Base-by-base conservation (phyloP, 164 flowering plant species). In the Euptelea pleiosperma region DNA sequence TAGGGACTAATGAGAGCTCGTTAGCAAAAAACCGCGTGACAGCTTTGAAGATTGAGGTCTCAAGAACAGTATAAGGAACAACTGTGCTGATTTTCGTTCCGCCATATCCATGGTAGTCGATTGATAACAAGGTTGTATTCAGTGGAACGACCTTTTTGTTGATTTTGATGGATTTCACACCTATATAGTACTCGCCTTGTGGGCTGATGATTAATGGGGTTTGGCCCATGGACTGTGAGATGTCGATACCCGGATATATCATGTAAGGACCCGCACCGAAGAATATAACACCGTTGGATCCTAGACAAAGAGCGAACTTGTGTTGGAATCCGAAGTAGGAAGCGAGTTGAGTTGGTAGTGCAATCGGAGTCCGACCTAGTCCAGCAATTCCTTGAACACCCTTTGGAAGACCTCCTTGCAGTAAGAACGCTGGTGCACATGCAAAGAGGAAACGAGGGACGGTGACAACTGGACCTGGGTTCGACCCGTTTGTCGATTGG, bases 341-440 rank as follows among this genome's bases (percentile, higher is more conserved):
- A 4, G 73, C 60, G 3, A 77, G 59, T 47, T 73, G 73, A 1
- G 57, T 36, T 4, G 80, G 70, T 24, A 77, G 28, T 18, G 75
- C 58, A 28, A 70, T 62, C 6, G 52, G 50, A 5, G 34, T 50
- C 21, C 68, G 70, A 2, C 72, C 75, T 0, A 77, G 47, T 12
- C 73, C 80, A 1, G 49, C 71, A 2, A 71, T 49, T 5, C 80
- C 80, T 52, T 59, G 62, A 15, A 61, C 73, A 55, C 47, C 60
- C 3, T 22, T 42, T 16, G 80, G 71, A 3, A 70, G 37, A 3
- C 58, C 57, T 29, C 51, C 64, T 25, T 51, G 56, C 4, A 73
- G 34, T 0, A 73, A 30, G 12, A 30, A 35, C 0, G 69, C 29
- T 11, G 80, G 73, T 1, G 71, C 68, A 54, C 80, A 77, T 3